Evolutionary conservation across 495 filamentous ascomycete genomes (phyloP).

Genomic region (Neurospora tetrasperma): DNA sequence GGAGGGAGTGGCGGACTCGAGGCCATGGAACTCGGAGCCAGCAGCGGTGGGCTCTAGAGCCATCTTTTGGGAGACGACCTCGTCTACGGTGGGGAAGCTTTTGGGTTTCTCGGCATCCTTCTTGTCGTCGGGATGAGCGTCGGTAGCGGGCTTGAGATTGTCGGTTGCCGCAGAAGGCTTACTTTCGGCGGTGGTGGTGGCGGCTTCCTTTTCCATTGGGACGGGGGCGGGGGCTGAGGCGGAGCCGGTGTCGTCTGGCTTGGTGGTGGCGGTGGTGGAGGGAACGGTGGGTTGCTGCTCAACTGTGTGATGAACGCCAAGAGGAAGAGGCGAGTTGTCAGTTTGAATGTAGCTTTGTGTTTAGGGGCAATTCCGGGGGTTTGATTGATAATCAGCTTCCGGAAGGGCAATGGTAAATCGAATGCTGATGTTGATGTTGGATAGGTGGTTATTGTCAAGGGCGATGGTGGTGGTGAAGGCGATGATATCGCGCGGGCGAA

Average conservation of each 20-base stretch:
- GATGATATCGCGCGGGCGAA: neutral
- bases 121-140: neutral
- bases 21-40: neutral
- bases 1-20: neutral
- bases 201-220: constrained; percentile 2
- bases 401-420: neutral
- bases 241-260: constrained; percentile 1
- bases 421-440: neutral
- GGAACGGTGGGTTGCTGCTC: neutral
- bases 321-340: neutral
- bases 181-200: constrained; percentile 5
- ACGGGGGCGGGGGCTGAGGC: neutral
- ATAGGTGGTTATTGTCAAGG: neutral
- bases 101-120: constrained; percentile 2
- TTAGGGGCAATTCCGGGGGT: neutral
- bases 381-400: neutral
- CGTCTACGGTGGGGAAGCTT: neutral
- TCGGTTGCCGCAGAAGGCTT: neutral
- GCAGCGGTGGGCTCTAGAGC: neutral
- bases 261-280: neutral
- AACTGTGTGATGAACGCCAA: neutral
- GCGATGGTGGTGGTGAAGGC: neutral
- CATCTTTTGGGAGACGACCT: neutral
- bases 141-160: neutral
- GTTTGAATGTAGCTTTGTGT: neutral